Conservation (phyloP, 2,329 filamentous ascomycete genomes). For the Diaporthe ampelina region DNA sequence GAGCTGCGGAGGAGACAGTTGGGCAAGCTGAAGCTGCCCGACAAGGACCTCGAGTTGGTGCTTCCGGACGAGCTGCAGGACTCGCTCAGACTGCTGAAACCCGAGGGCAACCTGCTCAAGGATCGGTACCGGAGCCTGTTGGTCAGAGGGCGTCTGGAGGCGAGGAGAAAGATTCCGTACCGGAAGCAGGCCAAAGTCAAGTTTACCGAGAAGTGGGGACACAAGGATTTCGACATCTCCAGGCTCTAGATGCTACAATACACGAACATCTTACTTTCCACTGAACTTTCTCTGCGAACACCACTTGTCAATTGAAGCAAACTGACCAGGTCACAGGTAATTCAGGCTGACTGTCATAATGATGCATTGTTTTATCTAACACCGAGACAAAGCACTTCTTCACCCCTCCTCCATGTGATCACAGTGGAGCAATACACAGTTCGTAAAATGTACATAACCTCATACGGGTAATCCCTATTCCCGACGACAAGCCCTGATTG, state of each 20-base stretch:
- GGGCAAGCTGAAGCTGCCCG: conserved; percentile 80
- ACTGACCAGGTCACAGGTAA: too few relatives aligned
- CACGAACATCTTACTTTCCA: neutral
- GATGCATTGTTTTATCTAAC: conserved; percentile 36
- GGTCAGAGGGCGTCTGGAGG: conserved; percentile 90
- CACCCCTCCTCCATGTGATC: neutral
- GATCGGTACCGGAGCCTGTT: conserved; percentile 93
- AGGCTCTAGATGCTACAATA: conserved; percentile 35
- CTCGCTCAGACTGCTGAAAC: conserved; percentile 84
- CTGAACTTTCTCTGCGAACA: neutral
- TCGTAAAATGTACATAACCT: conserved; percentile 27
- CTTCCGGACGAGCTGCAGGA: conserved; percentile 87
- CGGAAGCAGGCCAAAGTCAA: conserved; percentile 85
- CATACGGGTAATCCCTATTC: neutral
- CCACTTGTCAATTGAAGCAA: neutral
- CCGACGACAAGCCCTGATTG: conserved; percentile 2
- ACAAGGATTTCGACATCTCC: conserved; percentile 87
- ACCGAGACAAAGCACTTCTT: neutral
- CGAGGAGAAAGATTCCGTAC: conserved; percentile 82
- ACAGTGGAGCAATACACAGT: conserved; percentile 7
- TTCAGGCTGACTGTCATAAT: neutral
- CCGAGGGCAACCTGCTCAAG: conserved; percentile 94
- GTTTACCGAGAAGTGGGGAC: conserved; percentile 94
- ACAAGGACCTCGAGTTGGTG: conserved; percentile 85
- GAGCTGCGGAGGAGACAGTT: conserved; percentile 79